These are phyloP conservation scores for Suillus clintonianus DNA, from an alignment of 768 basidiomycete genomes.

Conservation along the genomic window DNA sequence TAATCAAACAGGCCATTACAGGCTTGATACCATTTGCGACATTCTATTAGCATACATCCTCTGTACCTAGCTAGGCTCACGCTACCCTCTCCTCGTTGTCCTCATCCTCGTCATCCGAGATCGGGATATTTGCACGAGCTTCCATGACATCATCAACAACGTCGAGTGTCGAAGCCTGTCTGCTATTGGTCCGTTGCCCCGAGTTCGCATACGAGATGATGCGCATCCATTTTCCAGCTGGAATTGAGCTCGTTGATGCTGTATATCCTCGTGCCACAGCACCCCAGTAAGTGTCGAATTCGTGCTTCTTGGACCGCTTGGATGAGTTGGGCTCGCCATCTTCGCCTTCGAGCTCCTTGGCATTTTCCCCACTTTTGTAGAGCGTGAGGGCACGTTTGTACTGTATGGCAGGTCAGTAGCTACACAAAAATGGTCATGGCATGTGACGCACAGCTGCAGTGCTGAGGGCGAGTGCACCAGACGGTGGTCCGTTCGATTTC, in stretches of 20 bases:
- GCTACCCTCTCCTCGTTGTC: background rate
- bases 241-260: background rate
- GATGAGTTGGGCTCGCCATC: background rate
- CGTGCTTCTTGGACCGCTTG: background rate
- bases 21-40: background rate
- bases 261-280: background rate
- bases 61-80: background rate
- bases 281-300: conserved; percentile 4
- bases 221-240: conserved; percentile 1
- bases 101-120: background rate
- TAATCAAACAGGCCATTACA: background rate
- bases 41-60: background rate
- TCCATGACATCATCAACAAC: background rate
- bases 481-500: conserved; percentile 1
- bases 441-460: conserved; percentile 1
- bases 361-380: conserved; percentile 5
- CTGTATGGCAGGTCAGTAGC: background rate
- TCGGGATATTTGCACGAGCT: background rate
- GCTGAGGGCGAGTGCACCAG: conserved; percentile 3
- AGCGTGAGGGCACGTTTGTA: conserved; percentile 3
- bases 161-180: background rate
- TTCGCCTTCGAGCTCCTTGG: background rate
- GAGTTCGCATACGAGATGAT: background rate
- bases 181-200: background rate
- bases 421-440: background rate